These are phyloP conservation scores for Malassezia sympodialis DNA, from an alignment of 1,284 basidiomycete genomes.

Conservation along the genomic window DNA sequence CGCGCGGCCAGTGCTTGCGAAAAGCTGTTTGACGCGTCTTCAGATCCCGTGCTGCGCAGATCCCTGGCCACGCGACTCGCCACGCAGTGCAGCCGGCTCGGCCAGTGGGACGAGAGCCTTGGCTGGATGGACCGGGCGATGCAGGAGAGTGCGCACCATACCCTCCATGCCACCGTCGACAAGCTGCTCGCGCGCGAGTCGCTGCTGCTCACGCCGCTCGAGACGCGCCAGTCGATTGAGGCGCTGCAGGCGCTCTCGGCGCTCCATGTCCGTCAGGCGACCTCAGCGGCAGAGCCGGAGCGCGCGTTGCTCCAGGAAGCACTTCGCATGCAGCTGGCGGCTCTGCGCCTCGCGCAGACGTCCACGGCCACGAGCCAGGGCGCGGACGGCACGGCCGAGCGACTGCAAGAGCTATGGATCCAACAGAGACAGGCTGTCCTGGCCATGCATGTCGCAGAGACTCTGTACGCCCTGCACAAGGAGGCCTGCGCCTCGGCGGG, in stretches of 20 bases:
- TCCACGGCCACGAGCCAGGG: not conserved
- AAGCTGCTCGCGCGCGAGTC: not conserved
- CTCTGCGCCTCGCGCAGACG: slow-evolving; percentile 19
- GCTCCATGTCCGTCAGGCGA: slow-evolving; percentile 19
- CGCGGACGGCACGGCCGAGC: not conserved
- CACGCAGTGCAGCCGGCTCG: not conserved
- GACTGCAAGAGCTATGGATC: slow-evolving; percentile 29
- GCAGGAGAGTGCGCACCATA: not conserved
- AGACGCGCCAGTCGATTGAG: slow-evolving; percentile 25
- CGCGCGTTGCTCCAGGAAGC: slow-evolving; percentile 21
- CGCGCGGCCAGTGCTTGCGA: slow-evolving; percentile 18
- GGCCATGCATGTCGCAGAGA: slow-evolving; percentile 35
- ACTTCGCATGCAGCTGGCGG: slow-evolving; percentile 27
- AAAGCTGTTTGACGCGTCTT: slow-evolving; percentile 22
- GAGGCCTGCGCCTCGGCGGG: not conserved
- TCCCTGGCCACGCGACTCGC: slow-evolving; percentile 5
- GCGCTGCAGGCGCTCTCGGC: slow-evolving; percentile 30
- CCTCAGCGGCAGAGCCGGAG: not conserved
- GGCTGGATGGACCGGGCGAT: slow-evolving; percentile 10
- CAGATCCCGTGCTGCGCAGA: not conserved
- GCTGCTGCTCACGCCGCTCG: slow-evolving; percentile 14
- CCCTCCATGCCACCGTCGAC: not conserved
- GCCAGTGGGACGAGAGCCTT: not conserved
- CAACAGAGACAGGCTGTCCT: slow-evolving; percentile 25
- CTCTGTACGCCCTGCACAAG: slow-evolving; percentile 26